Percentiles rank a stretch among this genome's conserved stretches.
Conservation (phyloP, 164 flowering plant species). For the Vitis labrusca region DNA sequence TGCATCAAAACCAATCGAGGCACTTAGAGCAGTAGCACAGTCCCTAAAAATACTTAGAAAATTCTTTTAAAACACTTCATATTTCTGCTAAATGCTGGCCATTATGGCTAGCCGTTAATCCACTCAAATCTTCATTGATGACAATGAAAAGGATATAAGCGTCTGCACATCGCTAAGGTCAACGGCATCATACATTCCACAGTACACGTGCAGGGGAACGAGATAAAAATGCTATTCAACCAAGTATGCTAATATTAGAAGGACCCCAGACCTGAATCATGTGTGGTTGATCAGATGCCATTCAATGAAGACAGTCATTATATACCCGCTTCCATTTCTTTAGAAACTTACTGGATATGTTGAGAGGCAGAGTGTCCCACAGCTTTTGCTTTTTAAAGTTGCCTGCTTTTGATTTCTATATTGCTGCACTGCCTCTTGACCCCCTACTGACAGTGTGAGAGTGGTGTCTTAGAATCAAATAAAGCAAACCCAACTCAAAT, state of each 20-base stretch:
- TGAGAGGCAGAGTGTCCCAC: slow-evolving; percentile 7
- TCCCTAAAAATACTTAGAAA: too few relatives aligned
- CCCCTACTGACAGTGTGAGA: slow-evolving; percentile 15
- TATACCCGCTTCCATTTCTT: not conserved
- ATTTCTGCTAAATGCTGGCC: slow-evolving; percentile 1
- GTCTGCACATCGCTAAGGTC: slow-evolving; percentile 10
- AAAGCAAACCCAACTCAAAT: slow-evolving; percentile 22
- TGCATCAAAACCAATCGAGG: too few relatives aligned
- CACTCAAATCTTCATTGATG: not conserved
- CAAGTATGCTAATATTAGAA: too few relatives aligned
- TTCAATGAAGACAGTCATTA: not conserved
- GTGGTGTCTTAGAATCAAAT: slow-evolving; percentile 10
- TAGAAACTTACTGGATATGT: not conserved
- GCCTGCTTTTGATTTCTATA: slow-evolving; percentile 15
- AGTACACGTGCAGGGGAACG: slow-evolving; percentile 20
- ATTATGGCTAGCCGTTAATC: not conserved
- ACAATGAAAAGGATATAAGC: slow-evolving; percentile 1
- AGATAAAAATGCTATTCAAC: not conserved
- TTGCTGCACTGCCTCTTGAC: slow-evolving; percentile 18
- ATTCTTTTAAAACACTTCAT: too few relatives aligned
- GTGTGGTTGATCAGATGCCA: not conserved
- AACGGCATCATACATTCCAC: slow-evolving; percentile 8
- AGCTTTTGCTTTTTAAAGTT: slow-evolving; percentile 31
- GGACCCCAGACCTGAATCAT: not conserved
- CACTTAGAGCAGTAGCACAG: too few relatives aligned